Percentiles rank a stretch among this genome's conserved stretches.
These are phyloP conservation scores for Dendrostoma leiphaemia DNA, from an alignment of 2,329 filamentous ascomycete genomes.

Conservation along the genomic window DNA sequence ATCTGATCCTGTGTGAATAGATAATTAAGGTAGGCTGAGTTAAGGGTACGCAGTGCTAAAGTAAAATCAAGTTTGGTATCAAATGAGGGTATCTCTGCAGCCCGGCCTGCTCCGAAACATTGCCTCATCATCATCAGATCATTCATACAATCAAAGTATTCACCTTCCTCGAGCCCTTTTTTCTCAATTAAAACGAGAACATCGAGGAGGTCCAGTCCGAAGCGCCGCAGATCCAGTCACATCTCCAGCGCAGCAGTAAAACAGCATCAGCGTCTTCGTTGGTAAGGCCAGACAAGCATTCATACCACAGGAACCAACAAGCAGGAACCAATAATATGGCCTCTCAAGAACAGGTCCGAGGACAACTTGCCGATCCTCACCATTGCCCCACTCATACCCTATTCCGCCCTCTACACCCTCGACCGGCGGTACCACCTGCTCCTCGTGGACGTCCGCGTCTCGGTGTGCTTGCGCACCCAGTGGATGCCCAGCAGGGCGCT, in stretches of 20 bases:
- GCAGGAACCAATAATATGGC: background rate
- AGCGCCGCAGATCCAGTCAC: too few species aligned
- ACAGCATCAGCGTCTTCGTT: too few species aligned
- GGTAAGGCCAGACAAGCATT: too few species aligned
- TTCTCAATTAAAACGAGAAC: too few species aligned
- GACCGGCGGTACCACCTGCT: constrained; percentile 43
- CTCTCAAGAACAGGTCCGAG: background rate
- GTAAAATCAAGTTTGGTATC: too few species aligned
- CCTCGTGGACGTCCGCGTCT: constrained; percentile 29
- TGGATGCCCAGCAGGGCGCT: constrained; percentile 58
- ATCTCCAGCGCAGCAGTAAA: too few species aligned
- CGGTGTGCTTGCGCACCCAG: constrained; percentile 47
- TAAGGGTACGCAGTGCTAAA: too few species aligned
- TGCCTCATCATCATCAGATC: background rate
- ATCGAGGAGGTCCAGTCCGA: too few species aligned
- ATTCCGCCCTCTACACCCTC: constrained; percentile 33
- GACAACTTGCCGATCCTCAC: background rate
- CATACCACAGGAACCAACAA: too few species aligned
- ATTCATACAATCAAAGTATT: background rate
- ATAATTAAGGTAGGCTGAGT: too few species aligned
- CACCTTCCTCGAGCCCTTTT: background rate
- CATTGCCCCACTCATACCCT: background rate
- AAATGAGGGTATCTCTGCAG: constrained; percentile 8
- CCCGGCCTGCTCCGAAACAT: background rate
- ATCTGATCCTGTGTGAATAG: too few species aligned